These are phyloP conservation scores for Primulina eburnea DNA, from an alignment of 257 asterid genomes.

Conservation along the genomic window DNA sequence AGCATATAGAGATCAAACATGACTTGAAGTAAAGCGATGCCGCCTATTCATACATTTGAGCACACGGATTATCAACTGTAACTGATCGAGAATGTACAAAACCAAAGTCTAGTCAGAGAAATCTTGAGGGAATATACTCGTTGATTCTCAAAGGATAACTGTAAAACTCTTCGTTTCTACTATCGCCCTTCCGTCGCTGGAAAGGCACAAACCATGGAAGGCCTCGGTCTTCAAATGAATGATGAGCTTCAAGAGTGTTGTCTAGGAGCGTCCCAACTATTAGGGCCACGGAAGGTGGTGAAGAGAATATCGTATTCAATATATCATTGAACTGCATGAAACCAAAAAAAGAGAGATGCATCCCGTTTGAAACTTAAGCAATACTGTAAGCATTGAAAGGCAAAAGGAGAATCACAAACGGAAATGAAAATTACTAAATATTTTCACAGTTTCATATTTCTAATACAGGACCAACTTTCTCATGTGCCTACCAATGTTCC, in stretches of 20 bases:
- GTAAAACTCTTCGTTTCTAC: constrained; percentile 87
- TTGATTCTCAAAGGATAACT: constrained; percentile 70
- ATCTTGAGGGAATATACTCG: constrained; percentile 75
- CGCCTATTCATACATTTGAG: constrained; percentile 22
- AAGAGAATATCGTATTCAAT: constrained; percentile 78
- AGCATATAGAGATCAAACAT: no score
- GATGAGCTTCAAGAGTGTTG: constrained; percentile 76
- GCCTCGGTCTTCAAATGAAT: constrained; percentile 63
- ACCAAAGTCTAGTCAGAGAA: constrained; percentile 37
- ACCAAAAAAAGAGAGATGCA: neutral
- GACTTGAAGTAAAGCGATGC: no score
- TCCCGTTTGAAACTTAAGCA: neutral
- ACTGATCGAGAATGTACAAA: constrained; percentile 33
- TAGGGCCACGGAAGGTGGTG: constrained; percentile 80
- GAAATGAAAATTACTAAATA: no score
- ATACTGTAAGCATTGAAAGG: neutral
- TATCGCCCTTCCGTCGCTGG: constrained; percentile 72
- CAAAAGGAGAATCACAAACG: neutral
- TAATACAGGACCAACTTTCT: no score
- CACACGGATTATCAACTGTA: neutral
- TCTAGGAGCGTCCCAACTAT: constrained; percentile 64
- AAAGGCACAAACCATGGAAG: constrained; percentile 81
- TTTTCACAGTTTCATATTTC: neutral
- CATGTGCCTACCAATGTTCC: no score
- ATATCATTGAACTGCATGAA: constrained; percentile 78